These are phyloP conservation scores for Penicillium sp. DNA, from an alignment of 2,329 filamentous ascomycete genomes.

Conservation along the genomic window DNA sequence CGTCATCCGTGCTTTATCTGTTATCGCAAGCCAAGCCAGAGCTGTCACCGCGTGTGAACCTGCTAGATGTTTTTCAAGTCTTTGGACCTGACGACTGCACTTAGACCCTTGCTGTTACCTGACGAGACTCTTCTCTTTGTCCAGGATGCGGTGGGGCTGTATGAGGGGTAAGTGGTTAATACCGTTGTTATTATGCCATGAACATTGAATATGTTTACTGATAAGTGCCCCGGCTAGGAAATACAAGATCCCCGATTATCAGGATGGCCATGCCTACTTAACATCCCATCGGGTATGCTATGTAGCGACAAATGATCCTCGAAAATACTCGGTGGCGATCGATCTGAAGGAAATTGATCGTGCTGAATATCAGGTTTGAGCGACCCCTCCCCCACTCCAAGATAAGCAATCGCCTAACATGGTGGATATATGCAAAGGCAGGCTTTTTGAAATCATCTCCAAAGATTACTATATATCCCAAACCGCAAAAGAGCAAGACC, in stretches of 20 bases:
- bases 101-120: constrained; percentile 86
- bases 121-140: constrained; percentile 96
- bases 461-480: constrained; percentile 87
- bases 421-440: constrained; percentile 53
- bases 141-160: constrained; percentile 94
- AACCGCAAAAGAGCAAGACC: constrained; percentile 68
- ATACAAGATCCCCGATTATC: constrained; percentile 89
- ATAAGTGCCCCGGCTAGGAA: constrained; percentile 59
- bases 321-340: constrained; percentile 79
- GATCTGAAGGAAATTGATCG: constrained; percentile 89
- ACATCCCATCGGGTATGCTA: constrained; percentile 96
- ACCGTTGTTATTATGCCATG: not conserved
- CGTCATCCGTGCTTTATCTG: not conserved
- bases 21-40: constrained; percentile 14
- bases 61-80: constrained; percentile 96
- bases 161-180: constrained; percentile 77
- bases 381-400: constrained; percentile 15
- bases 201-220: constrained; percentile 14
- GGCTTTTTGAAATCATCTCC: constrained; percentile 93
- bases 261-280: constrained; percentile 94
- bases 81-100: constrained; percentile 91
- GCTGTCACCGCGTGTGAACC: constrained; percentile 5
- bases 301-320: constrained; percentile 82
- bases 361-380: constrained; percentile 78
- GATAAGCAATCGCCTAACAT: not conserved